Percentiles rank a stretch among this genome's conserved stretches.
phyloP scores from a whole-genome alignment of 768 basidiomycete genomes.

The Suillus occidentalis region DNA sequence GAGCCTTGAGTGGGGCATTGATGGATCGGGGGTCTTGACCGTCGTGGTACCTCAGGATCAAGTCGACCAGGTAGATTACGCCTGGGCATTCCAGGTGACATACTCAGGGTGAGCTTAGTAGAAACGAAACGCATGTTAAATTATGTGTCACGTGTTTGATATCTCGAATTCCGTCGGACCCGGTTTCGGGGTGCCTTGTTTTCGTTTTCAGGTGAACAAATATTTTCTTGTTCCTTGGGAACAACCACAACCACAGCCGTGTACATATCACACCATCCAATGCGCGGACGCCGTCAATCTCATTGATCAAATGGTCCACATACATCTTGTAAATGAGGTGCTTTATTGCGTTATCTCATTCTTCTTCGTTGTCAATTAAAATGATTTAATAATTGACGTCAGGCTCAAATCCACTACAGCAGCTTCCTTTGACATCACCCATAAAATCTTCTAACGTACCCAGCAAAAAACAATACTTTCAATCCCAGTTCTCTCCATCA shows the following conservation, averaged over 20 bases:
- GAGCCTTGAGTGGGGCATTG: constrained; percentile 33
- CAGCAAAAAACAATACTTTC: not conserved
- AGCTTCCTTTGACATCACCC: not conserved
- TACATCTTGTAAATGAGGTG: constrained; percentile 3
- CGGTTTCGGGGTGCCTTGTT: too few relatives aligned
- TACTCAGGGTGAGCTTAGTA: constrained; percentile 21
- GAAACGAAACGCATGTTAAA: too few relatives aligned
- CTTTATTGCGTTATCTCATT: constrained; percentile 5
- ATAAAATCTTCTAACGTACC: not conserved
- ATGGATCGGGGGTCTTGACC: constrained; percentile 29
- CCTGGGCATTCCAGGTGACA: constrained; percentile 43
- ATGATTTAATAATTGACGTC: not conserved
- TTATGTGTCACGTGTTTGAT: not conserved
- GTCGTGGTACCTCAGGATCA: constrained; percentile 30
- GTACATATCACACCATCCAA: not conserved
- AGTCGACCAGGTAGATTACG: constrained; percentile 29
- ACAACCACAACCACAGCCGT: not conserved
- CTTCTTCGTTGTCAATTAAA: not conserved
- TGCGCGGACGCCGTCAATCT: not conserved
- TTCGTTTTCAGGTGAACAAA: too few relatives aligned
- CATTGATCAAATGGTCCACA: not conserved
- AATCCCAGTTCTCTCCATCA: not conserved
- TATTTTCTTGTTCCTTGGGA: not conserved
- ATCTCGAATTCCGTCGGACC: not conserved
- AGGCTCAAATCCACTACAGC: not conserved